phyloP scores from a whole-genome alignment of 805 yeast genomes.

The Metschnikowia drakensbergensis region DNA sequence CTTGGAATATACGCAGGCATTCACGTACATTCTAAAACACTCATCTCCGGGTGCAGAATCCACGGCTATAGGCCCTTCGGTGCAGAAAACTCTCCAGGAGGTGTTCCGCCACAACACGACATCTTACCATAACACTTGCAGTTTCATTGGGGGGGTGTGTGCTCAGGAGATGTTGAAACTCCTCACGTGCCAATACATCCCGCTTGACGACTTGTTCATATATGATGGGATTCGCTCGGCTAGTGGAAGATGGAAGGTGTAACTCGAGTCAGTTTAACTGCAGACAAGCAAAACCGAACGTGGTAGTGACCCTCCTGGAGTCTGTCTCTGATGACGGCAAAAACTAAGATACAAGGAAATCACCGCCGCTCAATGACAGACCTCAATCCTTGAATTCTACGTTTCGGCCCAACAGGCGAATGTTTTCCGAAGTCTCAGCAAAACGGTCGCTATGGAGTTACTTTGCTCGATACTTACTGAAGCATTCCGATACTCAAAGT shows the following conservation, averaged over 20 bases:
- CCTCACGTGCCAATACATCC: conserved; percentile 75
- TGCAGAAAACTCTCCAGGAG: conserved; percentile 26
- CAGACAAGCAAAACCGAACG: no score
- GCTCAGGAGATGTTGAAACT: conserved; percentile 81
- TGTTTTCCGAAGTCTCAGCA: no score
- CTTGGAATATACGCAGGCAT: conserved; percentile 19
- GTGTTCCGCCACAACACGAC: conserved; percentile 36
- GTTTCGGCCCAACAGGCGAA: no score
- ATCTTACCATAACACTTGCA: conserved; percentile 55
- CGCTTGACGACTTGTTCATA: conserved; percentile 64
- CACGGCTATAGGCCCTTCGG: conserved; percentile 2
- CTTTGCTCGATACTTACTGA: no score
- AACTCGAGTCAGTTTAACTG: no score
- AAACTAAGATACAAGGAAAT: no score
- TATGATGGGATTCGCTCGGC: conserved; percentile 68
- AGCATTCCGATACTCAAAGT: no score
- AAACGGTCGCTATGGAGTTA: no score
- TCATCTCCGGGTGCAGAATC: neutral
- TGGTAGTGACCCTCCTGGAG: no score
- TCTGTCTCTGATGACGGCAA: no score
- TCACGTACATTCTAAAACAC: conserved; percentile 16
- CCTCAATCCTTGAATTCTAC: no score
- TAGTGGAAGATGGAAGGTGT: conserved; percentile 39
- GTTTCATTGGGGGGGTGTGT: conserved; percentile 79
- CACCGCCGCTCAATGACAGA: no score